Conservation (phyloP, 164 flowering plant species). For the Nelumbo lutea region DNA sequence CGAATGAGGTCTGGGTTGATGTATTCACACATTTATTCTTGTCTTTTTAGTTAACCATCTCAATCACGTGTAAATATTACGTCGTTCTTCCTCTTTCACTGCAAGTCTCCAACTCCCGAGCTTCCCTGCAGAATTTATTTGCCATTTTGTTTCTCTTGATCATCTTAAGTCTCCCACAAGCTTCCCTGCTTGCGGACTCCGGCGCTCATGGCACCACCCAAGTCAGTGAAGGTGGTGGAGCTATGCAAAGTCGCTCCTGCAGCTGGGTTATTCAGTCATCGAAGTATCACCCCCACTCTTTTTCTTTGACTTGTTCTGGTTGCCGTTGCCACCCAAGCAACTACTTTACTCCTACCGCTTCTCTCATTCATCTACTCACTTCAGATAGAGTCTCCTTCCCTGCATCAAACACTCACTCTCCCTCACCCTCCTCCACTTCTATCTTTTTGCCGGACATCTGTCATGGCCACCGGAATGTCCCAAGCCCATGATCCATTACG, state of each 20-base stretch:
- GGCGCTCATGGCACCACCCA: not conserved
- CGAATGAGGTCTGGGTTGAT: too few relatives aligned
- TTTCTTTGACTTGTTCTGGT: constrained; percentile 28
- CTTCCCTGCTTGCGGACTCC: too few relatives aligned
- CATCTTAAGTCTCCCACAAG: too few relatives aligned
- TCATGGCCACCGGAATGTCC: not conserved
- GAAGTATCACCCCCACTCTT: constrained; percentile 18
- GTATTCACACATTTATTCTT: too few relatives aligned
- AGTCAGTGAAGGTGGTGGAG: not conserved
- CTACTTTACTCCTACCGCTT: constrained; percentile 18
- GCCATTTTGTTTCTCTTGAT: too few relatives aligned
- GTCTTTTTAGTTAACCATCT: too few relatives aligned
- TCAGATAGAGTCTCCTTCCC: constrained; percentile 19
- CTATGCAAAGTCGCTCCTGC: not conserved
- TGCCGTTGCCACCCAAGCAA: constrained; percentile 14
- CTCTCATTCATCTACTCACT: not conserved
- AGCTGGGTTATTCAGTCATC: not conserved
- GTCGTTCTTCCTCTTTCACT: too few relatives aligned
- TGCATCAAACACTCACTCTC: constrained; percentile 32
- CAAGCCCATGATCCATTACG: constrained; percentile 22
- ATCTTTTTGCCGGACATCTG: constrained; percentile 4
- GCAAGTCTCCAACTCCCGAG: too few relatives aligned
- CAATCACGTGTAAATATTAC: too few relatives aligned
- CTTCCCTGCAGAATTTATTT: too few relatives aligned
- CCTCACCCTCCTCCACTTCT: not conserved